Conservation (phyloP, 2,329 filamentous ascomycete genomes). For the Colletotrichum godetiae region DNA sequence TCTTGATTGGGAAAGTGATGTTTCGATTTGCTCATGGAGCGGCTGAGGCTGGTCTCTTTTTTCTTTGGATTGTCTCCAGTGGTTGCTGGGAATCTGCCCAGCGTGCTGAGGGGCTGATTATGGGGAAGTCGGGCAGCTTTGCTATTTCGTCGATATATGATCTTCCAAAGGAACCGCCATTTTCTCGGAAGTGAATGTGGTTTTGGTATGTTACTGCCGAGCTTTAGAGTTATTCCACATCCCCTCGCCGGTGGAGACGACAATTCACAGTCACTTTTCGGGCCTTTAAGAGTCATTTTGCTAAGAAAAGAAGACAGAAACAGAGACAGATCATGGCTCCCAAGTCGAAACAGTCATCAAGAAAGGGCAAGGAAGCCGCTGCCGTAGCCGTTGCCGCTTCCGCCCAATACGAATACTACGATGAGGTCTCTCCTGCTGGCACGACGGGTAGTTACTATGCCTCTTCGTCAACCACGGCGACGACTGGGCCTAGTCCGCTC, state of each 20-base stretch:
- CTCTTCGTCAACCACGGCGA: constrained; percentile 37
- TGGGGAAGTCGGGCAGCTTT: background rate
- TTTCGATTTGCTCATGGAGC: background rate
- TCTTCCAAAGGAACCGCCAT: background rate
- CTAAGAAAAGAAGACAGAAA: background rate
- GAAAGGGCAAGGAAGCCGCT: constrained; percentile 23
- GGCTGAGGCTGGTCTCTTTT: background rate
- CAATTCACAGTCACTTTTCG: background rate
- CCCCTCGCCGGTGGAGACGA: background rate
- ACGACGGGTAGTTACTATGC: constrained; percentile 39
- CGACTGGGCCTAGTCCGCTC: constrained; percentile 21
- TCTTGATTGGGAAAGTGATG: background rate
- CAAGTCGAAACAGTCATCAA: constrained; percentile 4
- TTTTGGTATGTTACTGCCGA: background rate
- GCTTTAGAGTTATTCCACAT: background rate
- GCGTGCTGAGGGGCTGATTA: background rate
- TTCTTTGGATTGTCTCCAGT: background rate
- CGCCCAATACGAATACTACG: constrained; percentile 27
- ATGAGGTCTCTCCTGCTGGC: background rate
- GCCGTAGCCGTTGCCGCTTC: background rate
- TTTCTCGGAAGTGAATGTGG: background rate
- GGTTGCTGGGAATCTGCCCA: background rate
- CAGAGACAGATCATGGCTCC: constrained; percentile 15
- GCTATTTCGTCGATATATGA: background rate
- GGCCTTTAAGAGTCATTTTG: background rate